A percentile compares a stretch with the other conserved stretches of the same genome.
These are phyloP conservation scores for Fereydounia khargensis DNA, from an alignment of 1,284 basidiomycete genomes.

Conservation along the genomic window DNA sequence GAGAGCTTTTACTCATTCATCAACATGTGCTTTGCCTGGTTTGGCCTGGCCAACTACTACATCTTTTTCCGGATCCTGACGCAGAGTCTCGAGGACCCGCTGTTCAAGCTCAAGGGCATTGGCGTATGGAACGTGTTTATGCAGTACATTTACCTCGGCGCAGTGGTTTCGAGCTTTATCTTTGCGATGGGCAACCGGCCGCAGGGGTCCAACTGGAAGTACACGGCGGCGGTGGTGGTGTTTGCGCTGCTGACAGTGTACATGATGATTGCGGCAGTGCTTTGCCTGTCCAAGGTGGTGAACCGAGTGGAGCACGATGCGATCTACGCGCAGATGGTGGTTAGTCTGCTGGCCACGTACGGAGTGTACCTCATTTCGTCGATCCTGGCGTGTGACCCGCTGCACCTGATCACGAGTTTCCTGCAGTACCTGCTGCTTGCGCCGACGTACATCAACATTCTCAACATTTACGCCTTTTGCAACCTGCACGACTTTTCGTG, in stretches of 20 bases:
- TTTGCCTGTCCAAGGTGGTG: constrained; percentile 44
- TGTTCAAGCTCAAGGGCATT: constrained; percentile 71
- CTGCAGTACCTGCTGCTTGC: constrained; percentile 86
- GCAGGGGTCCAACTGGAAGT: constrained; percentile 82
- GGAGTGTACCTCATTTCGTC: constrained; percentile 64
- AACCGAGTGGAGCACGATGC: constrained; percentile 61
- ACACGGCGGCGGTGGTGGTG: constrained; percentile 73
- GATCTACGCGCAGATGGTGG: constrained; percentile 72
- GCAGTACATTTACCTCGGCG: constrained; percentile 80
- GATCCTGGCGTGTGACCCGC: constrained; percentile 81
- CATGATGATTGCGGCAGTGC: constrained; percentile 62
- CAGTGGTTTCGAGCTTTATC: constrained; percentile 83
- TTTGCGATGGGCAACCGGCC: constrained; percentile 97
- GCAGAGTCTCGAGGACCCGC: constrained; percentile 75
- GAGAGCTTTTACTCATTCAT: constrained; percentile 86
- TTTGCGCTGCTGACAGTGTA: constrained; percentile 80
- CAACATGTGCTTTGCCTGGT: constrained; percentile 89
- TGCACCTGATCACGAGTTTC: constrained; percentile 91
- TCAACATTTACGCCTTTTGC: constrained; percentile 60
- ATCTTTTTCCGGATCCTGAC: constrained; percentile 94
- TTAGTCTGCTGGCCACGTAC: constrained; percentile 81
- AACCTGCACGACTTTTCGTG: constrained; percentile 51
- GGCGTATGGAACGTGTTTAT: constrained; percentile 74
- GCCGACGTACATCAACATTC: constrained; percentile 81
- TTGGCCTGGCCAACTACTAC: constrained; percentile 84